Base-by-base conservation (phyloP, 116 monocot genomes). In the Zostera marina region DNA sequence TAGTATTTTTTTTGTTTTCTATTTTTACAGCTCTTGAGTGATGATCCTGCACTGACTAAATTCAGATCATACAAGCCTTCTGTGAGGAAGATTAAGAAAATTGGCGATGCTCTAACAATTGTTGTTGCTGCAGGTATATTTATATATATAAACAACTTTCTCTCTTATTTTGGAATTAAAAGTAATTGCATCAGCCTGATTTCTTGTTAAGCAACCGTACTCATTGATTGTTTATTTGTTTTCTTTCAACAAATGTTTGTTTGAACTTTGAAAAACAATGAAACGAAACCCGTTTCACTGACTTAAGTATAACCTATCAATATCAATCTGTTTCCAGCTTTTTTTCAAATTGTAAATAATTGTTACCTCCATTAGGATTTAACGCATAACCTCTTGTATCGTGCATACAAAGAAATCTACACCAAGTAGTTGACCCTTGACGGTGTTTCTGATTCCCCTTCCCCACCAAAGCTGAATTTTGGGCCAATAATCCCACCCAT, bases 51-150 rank as follows among this genome's bases (percentile, higher is more conserved):
- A 25, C 68, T 91, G 43, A 91, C 79, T 75, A 85, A 70, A 65
- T 91, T 91, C 60, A 91, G 81, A 63, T 91, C 91, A 45, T 79
- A 75, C 67, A 91, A 85, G 70, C 85, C 73, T 13, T 58, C 74
- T 53, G 77, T 91, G 8, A 85, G 74, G 57, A 65, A 66, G 58
- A 76, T 75, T 9, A 79, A 72, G 14, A 85, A 73, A 77, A 66
- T 79, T 71, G 91, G 91, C n/a, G 67, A 67, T 68, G 74, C 54
- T 4, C 79, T 91, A 51, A 74, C 79, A 42, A 25, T 74, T 56
- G 53, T 74, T 45, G 81, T 81, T 25, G 67, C 62, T 75, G 78
- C 79, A 23, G 91, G 91, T 91, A 80, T 32, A 1, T 13, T 25
- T 59, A 42, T 15, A 32, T 32, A 32, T 32, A 5, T 32, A 3